A percentile compares a stretch with the other conserved stretches of the same genome.
These are phyloP conservation scores for Neurospora sp. DNA, from an alignment of 495 filamentous ascomycete genomes.

Conservation along the genomic window DNA sequence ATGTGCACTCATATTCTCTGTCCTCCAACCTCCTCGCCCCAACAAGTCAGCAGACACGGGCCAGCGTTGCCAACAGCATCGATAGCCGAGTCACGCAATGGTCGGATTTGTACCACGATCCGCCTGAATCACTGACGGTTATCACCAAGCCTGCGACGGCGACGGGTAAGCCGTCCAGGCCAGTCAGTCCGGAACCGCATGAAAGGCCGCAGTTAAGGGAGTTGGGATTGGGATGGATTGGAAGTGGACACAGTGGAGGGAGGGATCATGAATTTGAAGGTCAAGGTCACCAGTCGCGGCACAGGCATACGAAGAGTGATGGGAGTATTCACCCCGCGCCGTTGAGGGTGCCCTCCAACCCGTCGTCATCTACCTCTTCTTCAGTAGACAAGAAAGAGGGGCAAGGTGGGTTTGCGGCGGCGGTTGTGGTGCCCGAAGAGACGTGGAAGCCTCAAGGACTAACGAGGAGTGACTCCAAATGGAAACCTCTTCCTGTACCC, in stretches of 20 bases:
- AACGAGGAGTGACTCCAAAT: constrained; percentile 9
- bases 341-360: constrained; percentile 10
- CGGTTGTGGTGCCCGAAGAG: not conserved
- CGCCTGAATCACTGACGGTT: not conserved
- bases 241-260: not conserved
- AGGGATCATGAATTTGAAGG: not conserved
- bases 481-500: constrained; percentile 15
- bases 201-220: not conserved
- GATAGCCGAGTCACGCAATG: constrained; percentile 26
- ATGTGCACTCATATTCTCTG: not conserved
- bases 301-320: constrained; percentile 1
- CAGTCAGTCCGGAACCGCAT: not conserved
- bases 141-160: not conserved
- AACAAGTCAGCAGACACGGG: not conserved
- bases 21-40: constrained; percentile 3
- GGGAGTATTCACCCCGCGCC: constrained; percentile 9
- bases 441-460: not conserved
- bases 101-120: constrained; percentile 19
- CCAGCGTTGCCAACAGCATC: constrained; percentile 7
- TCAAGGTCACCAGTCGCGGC: not conserved
- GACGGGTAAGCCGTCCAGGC: not conserved
- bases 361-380: not conserved
- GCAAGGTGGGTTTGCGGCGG: not conserved
- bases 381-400: not conserved
- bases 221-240: not conserved